Base-by-base conservation (phyloP, 352 stramenopile species). In the Peronospora belbahrii region DNA sequence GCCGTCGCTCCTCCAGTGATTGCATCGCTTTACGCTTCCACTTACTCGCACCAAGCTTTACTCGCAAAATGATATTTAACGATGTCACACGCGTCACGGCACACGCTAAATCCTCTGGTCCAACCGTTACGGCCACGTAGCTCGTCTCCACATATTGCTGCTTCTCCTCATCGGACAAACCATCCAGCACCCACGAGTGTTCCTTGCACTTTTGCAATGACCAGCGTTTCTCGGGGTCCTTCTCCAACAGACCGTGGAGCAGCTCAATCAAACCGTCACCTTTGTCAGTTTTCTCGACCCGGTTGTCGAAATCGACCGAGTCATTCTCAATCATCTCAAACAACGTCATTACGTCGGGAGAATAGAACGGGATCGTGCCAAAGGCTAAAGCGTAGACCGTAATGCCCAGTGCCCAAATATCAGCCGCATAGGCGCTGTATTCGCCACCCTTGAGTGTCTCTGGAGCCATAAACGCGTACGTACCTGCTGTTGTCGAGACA, bases 321-420 rank as follows among this genome's bases (percentile, higher is more conserved):
- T 72, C 35, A 31, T 65, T 72, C 49, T 92, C 75, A 42, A 92
- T 90, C 59, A 80, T 80, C 39, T 92, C 78, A 60, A 92, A 92
- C 6, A 92, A 73, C 45, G 71, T 64, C 35, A 86, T 62, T n/a
- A 89, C 76, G 43, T 92, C 78, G 25, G 70, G 57, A 34, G 88
- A 58, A 59, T 85, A 89, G 58, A 90, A 96, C 31, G 85, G 85
- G 33, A 95, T 84, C 31, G 50, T 67, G 23, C 83, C 83, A 51
- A 93, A 86, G 2, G 70, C 66, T 32, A 94, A 55, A 15, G 81
- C 82, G 50, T 95, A 82, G 20, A 95, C 44, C 22, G 80, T 94
- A 48, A 94, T 72, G 25, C 83, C 85, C 2, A 94, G 63, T 10
- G 85, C 82, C 85, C 85, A 96, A 11, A 95, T 67, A 35, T 96